Evolutionary conservation across 2,329 filamentous ascomycete species (phyloP).

Genomic region (Juglanconis oblonga): DNA sequence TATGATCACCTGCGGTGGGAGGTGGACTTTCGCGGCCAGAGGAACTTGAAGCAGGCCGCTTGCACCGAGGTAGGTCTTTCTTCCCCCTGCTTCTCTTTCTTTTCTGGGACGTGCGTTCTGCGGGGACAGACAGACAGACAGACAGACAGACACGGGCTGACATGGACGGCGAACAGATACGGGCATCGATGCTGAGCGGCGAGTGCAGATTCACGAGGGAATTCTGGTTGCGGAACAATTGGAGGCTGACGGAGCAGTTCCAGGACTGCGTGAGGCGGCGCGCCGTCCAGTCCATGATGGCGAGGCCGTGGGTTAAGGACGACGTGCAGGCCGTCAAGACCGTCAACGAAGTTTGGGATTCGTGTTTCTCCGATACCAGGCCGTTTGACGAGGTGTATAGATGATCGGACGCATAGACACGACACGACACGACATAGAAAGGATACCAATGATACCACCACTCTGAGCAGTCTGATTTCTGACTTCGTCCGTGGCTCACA

Average conservation of each 20-base stretch:
- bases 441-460: constrained; percentile 17
- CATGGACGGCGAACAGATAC: constrained; percentile 57
- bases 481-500: background rate
- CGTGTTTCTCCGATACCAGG: constrained; percentile 88
- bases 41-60: constrained; percentile 80
- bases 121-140: background rate
- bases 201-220: constrained; percentile 91
- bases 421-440: background rate
- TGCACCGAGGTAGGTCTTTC: constrained; percentile 74
- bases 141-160: constrained; percentile 14
- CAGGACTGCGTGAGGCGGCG: constrained; percentile 85
- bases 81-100: background rate
- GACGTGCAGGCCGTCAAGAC: constrained; percentile 82
- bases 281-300: constrained; percentile 76
- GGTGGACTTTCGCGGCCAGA: constrained; percentile 72
- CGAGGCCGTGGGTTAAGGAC: constrained; percentile 76
- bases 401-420: constrained; percentile 35
- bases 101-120: background rate
- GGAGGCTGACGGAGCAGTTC: constrained; percentile 86
- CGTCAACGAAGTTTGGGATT: constrained; percentile 98
- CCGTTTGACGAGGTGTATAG: constrained; percentile 97
- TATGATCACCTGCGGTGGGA: constrained; percentile 93
- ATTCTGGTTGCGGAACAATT: constrained; percentile 80
- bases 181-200: constrained; percentile 86
- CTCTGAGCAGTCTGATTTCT: background rate